Base-by-base conservation (phyloP, 257 asterid species). In the Haberlea rhodopensis region DNA sequence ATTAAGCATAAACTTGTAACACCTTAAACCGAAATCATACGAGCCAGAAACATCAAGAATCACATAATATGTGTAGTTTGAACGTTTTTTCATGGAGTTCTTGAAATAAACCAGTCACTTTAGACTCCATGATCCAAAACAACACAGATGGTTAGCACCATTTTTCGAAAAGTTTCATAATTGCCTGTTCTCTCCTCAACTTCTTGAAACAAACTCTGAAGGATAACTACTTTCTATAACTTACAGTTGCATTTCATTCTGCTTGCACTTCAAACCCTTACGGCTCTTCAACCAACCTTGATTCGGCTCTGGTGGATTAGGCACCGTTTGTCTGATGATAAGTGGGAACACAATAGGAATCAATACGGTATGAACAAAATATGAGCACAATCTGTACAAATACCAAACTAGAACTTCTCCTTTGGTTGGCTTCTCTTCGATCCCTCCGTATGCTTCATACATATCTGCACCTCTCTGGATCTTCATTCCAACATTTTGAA, bases 341-440 rank as follows among this genome's bases (percentile, higher is more conserved):
- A 90, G 87, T 0, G 96, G 95, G 63, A 87, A 87, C 13, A 88
- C 80, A 5, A 90, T 78, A 27, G 97, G 97, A 73, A 88, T 76
- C 24, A 90, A 76, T 40, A 88, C 94, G 0, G 94, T 80, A 8
- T 80, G 95, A 57, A 87, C 85, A 59, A 87, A 90, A 60, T 87
- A 87, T 1, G 96, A 85, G 81, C 96, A 90, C 13, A 85, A 64
- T n/a, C 86, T 96, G 69, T 87, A 86, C 71, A 85, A 69, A 70
- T 84, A 82, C 97, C 97, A 90, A 0, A 74, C 73, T 51, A 86
- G 29, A 62, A 85, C 80, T 72, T 87, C 97, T 27, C 75, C 71
- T 76, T 68, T 87, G 1, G 82, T 54, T 16, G 97, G 96, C 75
- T 81, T 84, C n/a, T 70, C 87, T 43, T 87, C 90, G 43, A 43